Conservation (phyloP, 2,329 filamentous ascomycete species). For the Hirsutella rhossiliensis region DNA sequence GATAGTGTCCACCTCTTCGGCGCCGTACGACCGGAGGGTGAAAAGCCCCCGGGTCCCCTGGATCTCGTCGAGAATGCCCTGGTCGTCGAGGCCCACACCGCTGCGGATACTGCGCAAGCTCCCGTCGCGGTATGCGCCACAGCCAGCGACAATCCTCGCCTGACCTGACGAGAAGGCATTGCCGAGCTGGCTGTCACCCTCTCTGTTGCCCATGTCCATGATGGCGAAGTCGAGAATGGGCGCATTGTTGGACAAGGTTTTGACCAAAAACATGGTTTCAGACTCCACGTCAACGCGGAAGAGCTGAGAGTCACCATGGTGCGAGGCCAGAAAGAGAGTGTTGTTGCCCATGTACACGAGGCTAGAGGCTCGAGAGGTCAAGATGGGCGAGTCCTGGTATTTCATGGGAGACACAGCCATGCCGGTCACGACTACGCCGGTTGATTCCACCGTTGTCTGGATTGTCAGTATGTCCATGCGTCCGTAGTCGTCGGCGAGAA, state of each 20-base stretch:
- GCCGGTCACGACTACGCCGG: slow-evolving; percentile 53
- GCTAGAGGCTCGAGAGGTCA: slow-evolving; percentile 62
- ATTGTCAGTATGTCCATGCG: slow-evolving; percentile 76
- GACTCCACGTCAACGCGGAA: slow-evolving; percentile 40
- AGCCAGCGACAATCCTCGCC: slow-evolving; percentile 84
- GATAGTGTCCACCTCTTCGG: slow-evolving; percentile 52
- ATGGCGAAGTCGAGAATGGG: slow-evolving; percentile 89
- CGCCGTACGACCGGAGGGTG: slow-evolving; percentile 42
- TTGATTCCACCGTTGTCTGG: slow-evolving; percentile 50
- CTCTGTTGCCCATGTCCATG: slow-evolving; percentile 88
- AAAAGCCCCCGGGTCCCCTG: slow-evolving; percentile 63
- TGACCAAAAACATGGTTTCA: slow-evolving; percentile 49
- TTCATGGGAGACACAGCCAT: slow-evolving; percentile 50
- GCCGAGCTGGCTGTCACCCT: slow-evolving; percentile 59
- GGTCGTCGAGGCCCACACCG: slow-evolving; percentile 82
- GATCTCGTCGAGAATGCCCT: slow-evolving; percentile 73
- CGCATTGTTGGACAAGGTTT: slow-evolving; percentile 64
- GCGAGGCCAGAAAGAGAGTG: slow-evolving; percentile 76
- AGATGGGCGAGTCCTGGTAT: slow-evolving; percentile 13
- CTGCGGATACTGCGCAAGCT: slow-evolving; percentile 83
- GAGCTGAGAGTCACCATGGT: slow-evolving; percentile 85
- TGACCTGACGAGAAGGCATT: slow-evolving; percentile 94
- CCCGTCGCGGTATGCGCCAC: slow-evolving; percentile 80
- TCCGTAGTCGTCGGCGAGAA: slow-evolving; percentile 90
- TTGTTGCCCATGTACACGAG: slow-evolving; percentile 67